These are phyloP conservation scores for Tulasnella sp. DNA, from an alignment of 768 basidiomycete genomes.

Conservation along the genomic window DNA sequence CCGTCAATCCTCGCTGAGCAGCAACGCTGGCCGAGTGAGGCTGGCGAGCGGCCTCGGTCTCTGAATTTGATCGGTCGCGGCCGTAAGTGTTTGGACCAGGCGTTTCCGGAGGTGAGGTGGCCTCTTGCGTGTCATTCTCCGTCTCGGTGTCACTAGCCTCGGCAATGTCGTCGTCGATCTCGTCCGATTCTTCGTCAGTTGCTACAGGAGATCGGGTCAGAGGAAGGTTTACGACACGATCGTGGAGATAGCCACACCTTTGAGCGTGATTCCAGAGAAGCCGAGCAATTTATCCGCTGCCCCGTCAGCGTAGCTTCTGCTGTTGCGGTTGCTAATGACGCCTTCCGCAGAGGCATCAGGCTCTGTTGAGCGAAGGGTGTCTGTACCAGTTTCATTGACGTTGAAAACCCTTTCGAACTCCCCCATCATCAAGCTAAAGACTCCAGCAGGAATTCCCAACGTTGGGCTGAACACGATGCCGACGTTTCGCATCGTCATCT, in stretches of 20 bases:
- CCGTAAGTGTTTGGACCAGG: constrained; percentile 18
- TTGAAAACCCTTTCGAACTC: constrained; percentile 94
- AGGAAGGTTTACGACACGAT: not conserved
- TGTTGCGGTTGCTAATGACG: constrained; percentile 55
- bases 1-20: constrained; percentile 62
- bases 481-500: constrained; percentile 98
- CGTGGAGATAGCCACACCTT: constrained; percentile 36
- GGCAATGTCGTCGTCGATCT: constrained; percentile 51
- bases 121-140: constrained; percentile 36
- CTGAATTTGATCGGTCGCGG: not conserved
- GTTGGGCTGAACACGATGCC: constrained; percentile 99
- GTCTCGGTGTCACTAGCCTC: constrained; percentile 73
- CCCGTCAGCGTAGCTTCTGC: constrained; percentile 71
- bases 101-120: constrained; percentile 25
- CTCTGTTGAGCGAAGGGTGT: constrained; percentile 31
- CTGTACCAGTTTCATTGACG: constrained; percentile 41
- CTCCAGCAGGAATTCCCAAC: constrained; percentile 93
- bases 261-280: constrained; percentile 57
- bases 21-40: constrained; percentile 51
- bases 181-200: constrained; percentile 60
- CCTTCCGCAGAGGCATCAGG: not conserved
- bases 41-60: not conserved
- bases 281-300: constrained; percentile 80
- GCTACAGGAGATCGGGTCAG: constrained; percentile 32
- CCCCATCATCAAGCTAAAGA: constrained; percentile 88